These are phyloP conservation scores for Cladosporium austrohemisphaericum DNA, from an alignment of 2,329 filamentous ascomycete genomes.

Conservation along the genomic window DNA sequence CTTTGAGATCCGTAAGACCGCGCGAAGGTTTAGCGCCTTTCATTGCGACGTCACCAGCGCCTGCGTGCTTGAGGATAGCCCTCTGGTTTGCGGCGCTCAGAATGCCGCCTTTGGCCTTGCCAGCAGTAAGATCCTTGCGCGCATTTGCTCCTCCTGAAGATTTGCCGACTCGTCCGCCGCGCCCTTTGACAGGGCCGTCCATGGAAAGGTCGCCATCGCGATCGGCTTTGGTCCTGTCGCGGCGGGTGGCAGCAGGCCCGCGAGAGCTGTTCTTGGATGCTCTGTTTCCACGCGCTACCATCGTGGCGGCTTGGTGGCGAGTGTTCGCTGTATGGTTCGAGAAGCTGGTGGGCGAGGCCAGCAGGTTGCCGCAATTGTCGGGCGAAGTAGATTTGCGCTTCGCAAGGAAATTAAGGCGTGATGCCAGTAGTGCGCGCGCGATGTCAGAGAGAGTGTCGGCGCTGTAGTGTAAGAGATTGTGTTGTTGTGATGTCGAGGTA, in stretches of 20 bases:
- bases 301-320: background rate
- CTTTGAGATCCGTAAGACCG: constrained; percentile 34
- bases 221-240: constrained; percentile 36
- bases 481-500: background rate
- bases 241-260: constrained; percentile 20
- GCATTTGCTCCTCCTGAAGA: constrained; percentile 11
- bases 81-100: constrained; percentile 26
- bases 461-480: constrained; percentile 1
- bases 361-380: background rate
- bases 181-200: constrained; percentile 43
- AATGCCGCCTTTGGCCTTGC: constrained; percentile 15
- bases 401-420: background rate
- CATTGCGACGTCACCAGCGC: constrained; percentile 28
- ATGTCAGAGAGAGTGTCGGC: background rate
- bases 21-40: constrained; percentile 20
- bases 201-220: constrained; percentile 61
- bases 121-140: constrained; percentile 18
- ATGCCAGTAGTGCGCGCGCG: background rate
- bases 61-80: constrained; percentile 31
- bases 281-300: constrained; percentile 18
- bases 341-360: constrained; percentile 4
- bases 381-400: constrained; percentile 6
- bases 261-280: constrained; percentile 18
- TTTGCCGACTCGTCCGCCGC: constrained; percentile 28
- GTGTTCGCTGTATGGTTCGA: background rate